These are phyloP conservation scores for Podospora appendiculata DNA, from an alignment of 495 filamentous ascomycete species.

Conservation along the genomic window DNA sequence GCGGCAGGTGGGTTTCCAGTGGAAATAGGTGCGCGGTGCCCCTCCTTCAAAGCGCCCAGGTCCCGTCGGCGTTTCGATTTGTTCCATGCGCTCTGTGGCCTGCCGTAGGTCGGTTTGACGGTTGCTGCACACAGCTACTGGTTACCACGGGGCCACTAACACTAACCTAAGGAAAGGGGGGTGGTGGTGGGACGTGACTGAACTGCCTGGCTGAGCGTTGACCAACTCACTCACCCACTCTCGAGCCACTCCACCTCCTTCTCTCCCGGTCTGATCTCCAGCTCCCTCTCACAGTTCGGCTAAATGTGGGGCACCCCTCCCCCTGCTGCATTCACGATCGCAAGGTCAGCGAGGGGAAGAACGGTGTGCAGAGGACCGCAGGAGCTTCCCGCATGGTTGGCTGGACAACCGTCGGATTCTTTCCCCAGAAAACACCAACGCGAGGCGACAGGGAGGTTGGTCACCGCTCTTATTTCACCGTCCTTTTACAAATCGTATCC, in stretches of 20 bases:
- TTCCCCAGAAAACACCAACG: background rate
- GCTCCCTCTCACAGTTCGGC: background rate
- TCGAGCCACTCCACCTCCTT: too few relatives aligned
- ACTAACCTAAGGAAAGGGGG: background rate
- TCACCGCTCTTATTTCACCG: background rate
- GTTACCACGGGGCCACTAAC: too few relatives aligned
- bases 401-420: background rate
- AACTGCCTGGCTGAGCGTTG: too few relatives aligned
- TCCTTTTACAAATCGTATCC: background rate
- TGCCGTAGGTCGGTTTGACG: background rate
- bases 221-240: too few relatives aligned
- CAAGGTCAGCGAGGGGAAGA: too few relatives aligned
- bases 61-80: constrained; percentile 19
- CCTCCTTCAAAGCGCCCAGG: constrained; percentile 14
- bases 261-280: background rate
- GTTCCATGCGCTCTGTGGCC: constrained; percentile 6
- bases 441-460: background rate
- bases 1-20: constrained; percentile 15
- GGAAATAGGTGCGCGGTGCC: constrained; percentile 7
- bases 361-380: too few relatives aligned
- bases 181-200: too few relatives aligned
- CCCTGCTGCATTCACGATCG: background rate
- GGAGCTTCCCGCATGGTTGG: background rate
- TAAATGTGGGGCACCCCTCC: background rate
- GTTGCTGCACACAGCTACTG: constrained; percentile 3